Percentiles rank a stretch among this genome's conserved stretches.
These are phyloP conservation scores for Beauveria varroae DNA, from an alignment of 2,329 filamentous ascomycete genomes.

Conservation along the genomic window DNA sequence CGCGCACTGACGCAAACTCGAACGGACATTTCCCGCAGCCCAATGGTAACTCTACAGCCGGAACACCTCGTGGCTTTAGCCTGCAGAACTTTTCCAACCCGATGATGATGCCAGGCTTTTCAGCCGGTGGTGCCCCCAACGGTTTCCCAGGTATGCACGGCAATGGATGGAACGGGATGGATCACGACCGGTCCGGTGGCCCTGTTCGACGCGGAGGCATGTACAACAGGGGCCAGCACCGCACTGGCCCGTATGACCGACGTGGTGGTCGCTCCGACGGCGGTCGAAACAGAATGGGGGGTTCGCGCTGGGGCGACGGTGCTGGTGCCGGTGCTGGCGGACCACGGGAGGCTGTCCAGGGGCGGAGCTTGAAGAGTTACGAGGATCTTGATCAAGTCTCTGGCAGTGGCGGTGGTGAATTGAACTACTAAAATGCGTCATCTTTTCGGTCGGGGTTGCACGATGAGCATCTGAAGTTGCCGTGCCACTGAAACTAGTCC, in stretches of 20 bases:
- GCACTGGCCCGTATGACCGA: slow-evolving; percentile 68
- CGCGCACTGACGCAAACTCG: slow-evolving; percentile 85
- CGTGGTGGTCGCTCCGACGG: slow-evolving; percentile 49
- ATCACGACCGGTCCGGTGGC: slow-evolving; percentile 54
- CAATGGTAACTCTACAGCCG: slow-evolving; percentile 66
- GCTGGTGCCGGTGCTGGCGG: slow-evolving; percentile 72
- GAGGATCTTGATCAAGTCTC: slow-evolving; percentile 89
- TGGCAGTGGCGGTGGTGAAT: slow-evolving; percentile 66
- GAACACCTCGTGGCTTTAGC: slow-evolving; percentile 89
- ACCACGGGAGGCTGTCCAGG: slow-evolving; percentile 84
- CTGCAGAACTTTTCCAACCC: slow-evolving; percentile 62
- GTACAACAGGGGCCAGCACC: slow-evolving; percentile 45
- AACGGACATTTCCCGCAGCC: slow-evolving; percentile 89
- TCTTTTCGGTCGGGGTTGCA: not conserved
- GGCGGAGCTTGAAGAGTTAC: slow-evolving; percentile 90
- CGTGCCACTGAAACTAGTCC: not conserved
- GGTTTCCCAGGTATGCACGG: slow-evolving; percentile 48
- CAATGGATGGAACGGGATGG: slow-evolving; percentile 43
- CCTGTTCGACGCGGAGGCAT: slow-evolving; percentile 61
- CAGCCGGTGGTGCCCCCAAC: slow-evolving; percentile 41
- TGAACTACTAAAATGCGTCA: slow-evolving; percentile 66
- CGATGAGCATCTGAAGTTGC: not conserved
- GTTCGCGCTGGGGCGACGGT: slow-evolving; percentile 64
- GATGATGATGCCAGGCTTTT: slow-evolving; percentile 56
- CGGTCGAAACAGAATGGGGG: slow-evolving; percentile 42